Base-by-base conservation (phyloP, 2,329 filamentous ascomycete genomes). In the Penicillium sp. region DNA sequence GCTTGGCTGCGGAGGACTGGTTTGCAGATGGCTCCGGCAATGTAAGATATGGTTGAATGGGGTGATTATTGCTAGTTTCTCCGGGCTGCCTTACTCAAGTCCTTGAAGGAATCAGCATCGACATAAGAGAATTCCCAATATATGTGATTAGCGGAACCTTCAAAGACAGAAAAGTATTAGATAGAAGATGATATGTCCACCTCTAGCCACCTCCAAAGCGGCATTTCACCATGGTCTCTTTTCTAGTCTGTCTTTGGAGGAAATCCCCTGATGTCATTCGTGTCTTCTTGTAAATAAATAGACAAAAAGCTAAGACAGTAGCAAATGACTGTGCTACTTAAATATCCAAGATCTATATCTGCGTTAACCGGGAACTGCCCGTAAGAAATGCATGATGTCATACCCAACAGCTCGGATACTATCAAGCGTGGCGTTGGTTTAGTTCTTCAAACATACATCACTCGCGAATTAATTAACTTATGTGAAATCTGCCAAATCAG, bases 11-110 rank as follows among this genome's bases (percentile, higher is more conserved):
- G 84, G 21, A 75, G 72, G 13, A 73, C 72, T 90, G 87, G 87
- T 90, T 90, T 67, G 77, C 79, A 46, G 85, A 87, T 52, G 81
- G 78, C 2, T 66, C 72, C 1, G 79, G 74, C 0, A 70, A 80
- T 44, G 86, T 88, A 3, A 72, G 85, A 60, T 88, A 88, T 68
- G 85, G 85, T 1, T 86, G 42, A 60, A 45, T n/a, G 6, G 16
- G 21, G 10, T 27, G 4, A 29, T 39, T 39, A 10, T 27, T 21
- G 25, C 25, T 21, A 8, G 5, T 29, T 48, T 48, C 34, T 48
- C 34, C 4, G 6, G 46, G 6, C 23, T 47, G 7, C 21, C 3
- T 21, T 10, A 5, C 15, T 7, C 15, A 27, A 27, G 4, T 27
- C 8, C 15, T n/a, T 8, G 15, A 25, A 25, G 5, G 15, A 3